Percentiles rank a stretch among this genome's conserved stretches.
Conservation (phyloP, 139 green algal species). For the Chlorella sp. region DNA sequence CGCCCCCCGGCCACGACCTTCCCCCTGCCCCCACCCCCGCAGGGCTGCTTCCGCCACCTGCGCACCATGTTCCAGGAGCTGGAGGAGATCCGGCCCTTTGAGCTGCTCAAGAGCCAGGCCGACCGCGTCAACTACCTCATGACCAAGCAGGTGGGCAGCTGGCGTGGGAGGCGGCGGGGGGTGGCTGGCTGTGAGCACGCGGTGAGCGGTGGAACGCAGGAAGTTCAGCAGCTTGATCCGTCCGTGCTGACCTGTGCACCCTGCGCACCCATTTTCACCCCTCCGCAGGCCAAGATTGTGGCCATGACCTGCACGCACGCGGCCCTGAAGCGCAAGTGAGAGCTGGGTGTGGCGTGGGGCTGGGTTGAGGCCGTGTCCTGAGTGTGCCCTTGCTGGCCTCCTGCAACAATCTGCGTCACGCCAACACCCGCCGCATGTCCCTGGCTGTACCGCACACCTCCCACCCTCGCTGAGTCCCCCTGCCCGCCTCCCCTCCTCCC, state of each 20-base stretch:
- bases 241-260: too few species aligned
- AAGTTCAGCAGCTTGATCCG: too few species aligned
- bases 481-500: neutral
- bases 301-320: conserved; percentile 99
- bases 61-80: conserved; percentile 94
- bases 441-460: neutral
- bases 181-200: too few species aligned
- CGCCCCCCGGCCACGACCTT: too few species aligned
- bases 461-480: neutral
- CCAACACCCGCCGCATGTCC: neutral
- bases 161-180: too few species aligned
- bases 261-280: too few species aligned
- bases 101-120: conserved; percentile 84
- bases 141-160: conserved; percentile 76
- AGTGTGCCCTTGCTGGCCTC: neutral
- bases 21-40: neutral
- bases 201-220: too few species aligned
- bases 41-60: conserved; percentile 92
- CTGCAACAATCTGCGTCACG: neutral
- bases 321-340: conserved; percentile 84
- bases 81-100: conserved; percentile 97
- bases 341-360: too few species aligned
- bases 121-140: conserved; percentile 94
- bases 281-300: conserved; percentile 88
- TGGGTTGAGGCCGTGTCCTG: too few species aligned